phyloP scores from a whole-genome alignment of 768 basidiomycete species.

The Lactarius sanguifluus region DNA sequence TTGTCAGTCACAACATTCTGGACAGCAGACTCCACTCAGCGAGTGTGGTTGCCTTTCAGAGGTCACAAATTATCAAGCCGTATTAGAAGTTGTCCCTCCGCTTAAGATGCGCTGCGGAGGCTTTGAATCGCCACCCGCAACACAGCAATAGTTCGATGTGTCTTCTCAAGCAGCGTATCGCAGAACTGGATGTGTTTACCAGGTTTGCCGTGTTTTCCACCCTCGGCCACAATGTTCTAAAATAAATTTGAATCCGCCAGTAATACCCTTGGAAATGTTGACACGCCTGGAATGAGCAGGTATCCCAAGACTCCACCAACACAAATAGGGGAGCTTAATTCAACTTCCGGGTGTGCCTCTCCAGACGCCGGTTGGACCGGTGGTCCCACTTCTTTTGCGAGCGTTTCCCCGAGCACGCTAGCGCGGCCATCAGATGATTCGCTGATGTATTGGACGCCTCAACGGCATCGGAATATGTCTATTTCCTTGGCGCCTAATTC shows the following conservation, averaged over 20 bases:
- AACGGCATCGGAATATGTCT: slow-evolving; percentile 33
- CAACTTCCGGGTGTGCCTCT: not conserved
- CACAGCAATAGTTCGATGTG: slow-evolving; percentile 40
- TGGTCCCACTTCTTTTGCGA: not conserved
- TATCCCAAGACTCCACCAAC: not conserved
- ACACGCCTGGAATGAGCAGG: slow-evolving; percentile 4
- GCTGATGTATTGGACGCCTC: slow-evolving; percentile 63
- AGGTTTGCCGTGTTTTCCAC: slow-evolving; percentile 42
- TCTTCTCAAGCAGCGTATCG: slow-evolving; percentile 45
- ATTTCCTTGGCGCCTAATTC: not conserved
- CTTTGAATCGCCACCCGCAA: slow-evolving; percentile 48
- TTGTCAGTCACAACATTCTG: not conserved
- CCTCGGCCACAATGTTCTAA: not conserved
- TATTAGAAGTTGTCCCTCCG: slow-evolving; percentile 68
- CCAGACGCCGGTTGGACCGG: not conserved
- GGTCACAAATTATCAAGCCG: slow-evolving; percentile 50
- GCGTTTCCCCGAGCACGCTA: no score
- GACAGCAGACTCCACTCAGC: slow-evolving; percentile 24
- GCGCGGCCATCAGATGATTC: slow-evolving; percentile 47
- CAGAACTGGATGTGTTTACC: slow-evolving; percentile 51
- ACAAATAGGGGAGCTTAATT: not conserved
- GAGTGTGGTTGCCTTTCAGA: slow-evolving; percentile 64
- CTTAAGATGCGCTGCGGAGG: slow-evolving; percentile 56
- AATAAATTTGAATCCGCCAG: not conserved
- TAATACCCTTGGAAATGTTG: slow-evolving; percentile 2